A percentile compares a stretch with the other conserved stretches of the same genome.
These are phyloP conservation scores for Lotmaria passim DNA, from an alignment of 208 protist genomes.

Conservation along the genomic window DNA sequence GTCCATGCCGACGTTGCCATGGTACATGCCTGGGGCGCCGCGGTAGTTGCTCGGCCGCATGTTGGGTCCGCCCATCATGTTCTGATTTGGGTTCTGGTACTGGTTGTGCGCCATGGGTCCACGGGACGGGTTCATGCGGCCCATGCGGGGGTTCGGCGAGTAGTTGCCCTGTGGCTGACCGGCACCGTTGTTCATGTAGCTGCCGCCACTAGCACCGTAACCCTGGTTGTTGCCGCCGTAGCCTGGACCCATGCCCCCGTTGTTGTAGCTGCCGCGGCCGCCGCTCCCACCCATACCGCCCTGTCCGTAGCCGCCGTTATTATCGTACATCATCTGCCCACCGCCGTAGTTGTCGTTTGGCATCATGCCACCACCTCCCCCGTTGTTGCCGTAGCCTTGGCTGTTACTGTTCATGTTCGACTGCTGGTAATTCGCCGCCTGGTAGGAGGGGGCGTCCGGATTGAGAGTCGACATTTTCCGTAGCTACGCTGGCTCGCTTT, in stretches of 20 bases:
- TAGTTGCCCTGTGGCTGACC: slow-evolving; percentile 15
- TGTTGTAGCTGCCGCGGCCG: background rate
- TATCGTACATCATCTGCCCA: slow-evolving; percentile 29
- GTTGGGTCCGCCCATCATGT: slow-evolving; percentile 26
- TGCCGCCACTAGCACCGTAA: slow-evolving; percentile 15
- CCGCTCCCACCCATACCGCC: background rate
- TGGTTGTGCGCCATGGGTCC: slow-evolving; percentile 20
- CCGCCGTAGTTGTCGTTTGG: slow-evolving; percentile 24
- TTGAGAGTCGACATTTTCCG: slow-evolving; percentile 35
- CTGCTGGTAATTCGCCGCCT: slow-evolving; percentile 13
- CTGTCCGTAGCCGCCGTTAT: slow-evolving; percentile 17
- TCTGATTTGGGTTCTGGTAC: slow-evolving; percentile 20
- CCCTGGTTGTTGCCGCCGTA: slow-evolving; percentile 17
- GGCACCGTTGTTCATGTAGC: slow-evolving; percentile 27
- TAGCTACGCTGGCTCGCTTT: too few relatives aligned
- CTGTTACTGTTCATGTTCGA: slow-evolving; percentile 20
- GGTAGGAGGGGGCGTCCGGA: slow-evolving; percentile 33
- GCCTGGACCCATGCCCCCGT: slow-evolving; percentile 18
- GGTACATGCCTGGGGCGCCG: slow-evolving; percentile 10
- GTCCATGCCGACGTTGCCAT: slow-evolving; percentile 18
- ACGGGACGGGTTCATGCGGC: slow-evolving; percentile 11
- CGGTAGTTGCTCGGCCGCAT: slow-evolving; percentile 23
- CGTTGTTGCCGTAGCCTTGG: slow-evolving; percentile 22
- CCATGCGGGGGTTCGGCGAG: slow-evolving; percentile 14
- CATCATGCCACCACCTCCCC: slow-evolving; percentile 11